phyloP scores from a whole-genome alignment of 2,329 filamentous ascomycete genomes.

The Fusarium papillatum region DNA sequence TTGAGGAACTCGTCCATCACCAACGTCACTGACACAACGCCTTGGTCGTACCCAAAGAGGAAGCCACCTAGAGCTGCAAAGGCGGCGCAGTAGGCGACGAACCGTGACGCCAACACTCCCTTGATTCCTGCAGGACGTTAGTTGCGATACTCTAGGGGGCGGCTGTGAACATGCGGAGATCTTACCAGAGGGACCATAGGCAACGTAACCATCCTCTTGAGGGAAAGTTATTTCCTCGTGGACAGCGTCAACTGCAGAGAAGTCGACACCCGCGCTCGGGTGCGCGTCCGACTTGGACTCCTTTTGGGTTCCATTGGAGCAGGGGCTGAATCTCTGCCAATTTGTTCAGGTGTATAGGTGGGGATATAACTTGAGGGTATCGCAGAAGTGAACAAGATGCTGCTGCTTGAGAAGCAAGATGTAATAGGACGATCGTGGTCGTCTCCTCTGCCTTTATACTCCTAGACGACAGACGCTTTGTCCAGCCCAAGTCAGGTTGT shows the following conservation, averaged over 20 bases:
- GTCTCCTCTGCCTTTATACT: not conserved
- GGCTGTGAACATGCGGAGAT: not conserved
- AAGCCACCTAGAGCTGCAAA: slow-evolving; percentile 54
- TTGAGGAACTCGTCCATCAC: slow-evolving; percentile 52
- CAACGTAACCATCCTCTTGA: slow-evolving; percentile 5
- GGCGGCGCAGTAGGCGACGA: slow-evolving; percentile 48
- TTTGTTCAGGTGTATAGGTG: not conserved
- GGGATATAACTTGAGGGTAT: not conserved
- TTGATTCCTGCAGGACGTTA: slow-evolving; percentile 42
- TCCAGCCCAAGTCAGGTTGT: not conserved
- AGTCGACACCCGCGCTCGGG: not conserved
- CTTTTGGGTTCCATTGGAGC: not conserved
- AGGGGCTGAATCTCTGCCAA: not conserved
- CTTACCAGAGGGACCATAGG: slow-evolving; percentile 16
- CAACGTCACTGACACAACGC: slow-evolving; percentile 55
- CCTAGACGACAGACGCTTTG: not conserved
- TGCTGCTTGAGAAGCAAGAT: not conserved
- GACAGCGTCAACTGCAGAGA: not conserved
- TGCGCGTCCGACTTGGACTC: not conserved
- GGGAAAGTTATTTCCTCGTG: not conserved
- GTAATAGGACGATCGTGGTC: not conserved
- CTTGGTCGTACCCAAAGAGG: slow-evolving; percentile 56
- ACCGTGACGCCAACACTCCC: slow-evolving; percentile 48
- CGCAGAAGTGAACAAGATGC: not conserved
- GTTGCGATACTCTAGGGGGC: not conserved